Conservation (phyloP, 129 eudicot genomes). For the Arctium lappa region DNA sequence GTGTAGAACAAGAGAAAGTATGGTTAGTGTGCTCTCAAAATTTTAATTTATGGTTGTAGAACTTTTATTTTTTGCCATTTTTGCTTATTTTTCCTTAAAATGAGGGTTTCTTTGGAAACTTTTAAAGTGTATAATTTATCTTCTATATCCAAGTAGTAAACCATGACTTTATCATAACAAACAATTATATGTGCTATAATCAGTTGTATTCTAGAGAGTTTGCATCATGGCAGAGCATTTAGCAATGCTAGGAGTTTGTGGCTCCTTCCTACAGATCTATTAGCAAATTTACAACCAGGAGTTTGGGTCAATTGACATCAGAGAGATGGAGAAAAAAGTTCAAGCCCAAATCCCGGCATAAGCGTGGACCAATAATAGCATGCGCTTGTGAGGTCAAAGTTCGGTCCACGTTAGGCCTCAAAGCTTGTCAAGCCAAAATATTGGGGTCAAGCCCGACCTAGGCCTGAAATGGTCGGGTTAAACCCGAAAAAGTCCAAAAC, state of each 20-base stretch:
- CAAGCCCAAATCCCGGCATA: background rate
- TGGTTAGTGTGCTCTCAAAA: conserved; percentile 31
- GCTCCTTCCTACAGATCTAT: background rate
- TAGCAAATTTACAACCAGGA: background rate
- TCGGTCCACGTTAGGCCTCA: too few relatives aligned
- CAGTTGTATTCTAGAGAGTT: background rate
- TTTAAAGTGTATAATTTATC: background rate
- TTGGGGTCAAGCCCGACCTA: too few relatives aligned
- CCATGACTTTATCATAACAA: background rate
- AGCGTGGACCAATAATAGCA: background rate
- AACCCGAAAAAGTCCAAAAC: background rate
- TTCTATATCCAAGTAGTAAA: background rate
- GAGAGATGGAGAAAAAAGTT: background rate
- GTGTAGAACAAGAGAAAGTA: conserved; percentile 39
- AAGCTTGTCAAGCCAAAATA: too few relatives aligned
- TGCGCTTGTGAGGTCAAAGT: background rate
- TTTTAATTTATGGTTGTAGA: conserved; percentile 8
- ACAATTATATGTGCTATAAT: background rate
- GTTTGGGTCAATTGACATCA: background rate
- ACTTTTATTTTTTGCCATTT: background rate
- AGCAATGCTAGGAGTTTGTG: background rate
- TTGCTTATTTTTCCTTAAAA: background rate
- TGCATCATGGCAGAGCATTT: background rate
- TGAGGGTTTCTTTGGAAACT: background rate
- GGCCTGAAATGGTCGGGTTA: background rate